Base-by-base conservation (phyloP, 345 rosid genomes). In the Streptanthus diversifolius region DNA sequence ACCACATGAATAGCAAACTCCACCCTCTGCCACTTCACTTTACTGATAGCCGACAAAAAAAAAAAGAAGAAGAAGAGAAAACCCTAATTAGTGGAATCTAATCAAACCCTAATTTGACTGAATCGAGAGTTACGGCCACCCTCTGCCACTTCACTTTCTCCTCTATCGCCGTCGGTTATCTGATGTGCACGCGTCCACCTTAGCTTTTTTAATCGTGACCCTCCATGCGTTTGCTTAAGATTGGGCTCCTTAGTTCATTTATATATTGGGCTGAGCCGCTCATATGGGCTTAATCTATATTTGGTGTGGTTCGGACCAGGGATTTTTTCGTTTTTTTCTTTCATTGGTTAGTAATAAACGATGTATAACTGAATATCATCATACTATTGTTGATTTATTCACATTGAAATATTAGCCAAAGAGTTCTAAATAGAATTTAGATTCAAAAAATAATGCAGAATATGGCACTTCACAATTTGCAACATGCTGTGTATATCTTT, bases 1-100 rank as follows among this genome's bases (percentile, higher is more conserved):
- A 22, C 87, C 85, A 68, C 91, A 88, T 19, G 77, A 80, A n/a
- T 84, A 88, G 48, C 93, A 88, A 30, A 44, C n/a, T 4, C 80
- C 84, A 4, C 70, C 72, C 1, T 67, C 43, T n/a, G 4, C 41
- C 40, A 19, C 18, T 1, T 1, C n/a, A n/a, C n/a, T n/a, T n/a
- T n/a, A n/a, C n/a, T n/a, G 29, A 52, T n/a, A 51, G 55, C 55
- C 30, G 55, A 49, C 55, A 22, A 18, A 0, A 0, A 2, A 5
- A 49, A 22, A 21, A 21, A 49, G 5, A 9, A 5, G 9, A 30
- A 30, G 49, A 12, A 2, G 33, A 27, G 47, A 33, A 62, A 69
- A 61, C 75, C 74, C 63, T 44, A 70, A 62, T 66, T 59, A 52
- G 43, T 66, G 78, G 40, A 18, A 66, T 19, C 12, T 59, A 52